Evolutionary conservation across 805 yeast species (phyloP).

Genomic region (Kodamaea laetipori): DNA sequence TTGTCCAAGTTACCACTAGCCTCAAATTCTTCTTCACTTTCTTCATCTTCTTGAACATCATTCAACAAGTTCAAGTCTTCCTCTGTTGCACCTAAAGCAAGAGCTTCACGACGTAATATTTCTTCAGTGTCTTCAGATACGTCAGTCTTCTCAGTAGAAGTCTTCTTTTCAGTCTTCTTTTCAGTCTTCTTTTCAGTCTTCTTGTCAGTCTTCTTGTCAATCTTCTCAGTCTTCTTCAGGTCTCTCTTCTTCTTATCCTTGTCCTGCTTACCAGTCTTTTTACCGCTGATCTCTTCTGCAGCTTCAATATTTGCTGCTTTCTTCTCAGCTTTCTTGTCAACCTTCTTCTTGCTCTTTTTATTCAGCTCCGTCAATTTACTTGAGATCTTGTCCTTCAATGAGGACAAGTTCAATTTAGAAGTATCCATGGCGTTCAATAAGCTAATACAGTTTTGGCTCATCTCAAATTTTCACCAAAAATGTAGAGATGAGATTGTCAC

Average conservation of each 20-base stretch:
- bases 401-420: constrained; percentile 49
- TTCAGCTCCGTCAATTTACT: constrained; percentile 18
- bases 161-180: constrained; percentile 6
- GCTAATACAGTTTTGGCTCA: constrained; percentile 1
- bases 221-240: not conserved
- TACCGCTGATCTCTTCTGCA: not conserved
- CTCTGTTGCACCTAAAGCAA: constrained; percentile 82
- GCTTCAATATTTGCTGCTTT: constrained; percentile 10
- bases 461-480: constrained; percentile 1
- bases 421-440: constrained; percentile 40
- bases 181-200: constrained; percentile 2
- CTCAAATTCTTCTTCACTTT: constrained; percentile 52
- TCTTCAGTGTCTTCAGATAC: constrained; percentile 21
- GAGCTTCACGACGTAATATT: constrained; percentile 67
- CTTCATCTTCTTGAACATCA: constrained; percentile 53
- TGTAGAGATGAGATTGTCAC: constrained; percentile 2
- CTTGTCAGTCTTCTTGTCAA: constrained; percentile 6
- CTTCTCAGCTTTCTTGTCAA: constrained; percentile 12
- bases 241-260: constrained; percentile 5
- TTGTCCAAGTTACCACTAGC: constrained; percentile 43
- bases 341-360: constrained; percentile 12
- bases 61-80: constrained; percentile 70
- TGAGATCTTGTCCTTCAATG: constrained; percentile 63
- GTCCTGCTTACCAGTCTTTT: not conserved
- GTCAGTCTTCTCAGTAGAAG: constrained; percentile 6